Base-by-base conservation (phyloP, 768 basidiomycete species). In the Lactarius vividus region DNA sequence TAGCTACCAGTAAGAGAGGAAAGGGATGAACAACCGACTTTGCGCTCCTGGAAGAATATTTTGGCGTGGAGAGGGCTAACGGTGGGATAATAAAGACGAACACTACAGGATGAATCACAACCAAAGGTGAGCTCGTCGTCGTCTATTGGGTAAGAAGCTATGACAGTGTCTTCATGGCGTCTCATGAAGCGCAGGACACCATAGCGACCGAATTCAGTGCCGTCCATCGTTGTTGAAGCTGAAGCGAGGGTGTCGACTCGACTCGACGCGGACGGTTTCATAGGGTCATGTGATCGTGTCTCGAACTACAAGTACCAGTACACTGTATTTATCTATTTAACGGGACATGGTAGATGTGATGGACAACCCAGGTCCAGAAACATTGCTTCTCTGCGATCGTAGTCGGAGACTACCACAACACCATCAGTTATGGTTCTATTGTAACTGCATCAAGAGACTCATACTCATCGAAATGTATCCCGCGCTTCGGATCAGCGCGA, bases 401-500 rank as follows among this genome's bases (percentile, higher is more conserved):
- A 68, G 39, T 9, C 63, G 44, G 42, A 35, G 29, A 28, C 53
- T 31, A 62, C 39, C 33, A 28, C n/a, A 16, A 31, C 2, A 18
- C 46, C 37, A 61, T 68, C 23, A 68, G 61, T 5, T 29, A 54
- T 29, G 33, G 20, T 10, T 11, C n/a, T 2, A 44, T 4, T 18
- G 23, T 8, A 18, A 5, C 42, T 8, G n/a, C 33, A 59, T 42
- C 44, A 26, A 67, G 54, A 37, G 40, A 10, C 10, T 74, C 81
- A 72, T 67, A 84, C 83, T 83, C 80, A n/a, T 91, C 88, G 68
- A 93, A 94, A 75, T 93, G 90, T 49, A 81, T 85, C 4, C 92
- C 92, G 23, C 94, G 83, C 77, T 94, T 97, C 3, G 94, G 94
- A 72, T 97, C 88, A 56, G 89, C 91, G 54, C 89, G 82, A 31